Percentiles rank a stretch among this genome's conserved stretches.
Evolutionary conservation across 306 rosid genomes (phyloP).

Genomic region (Biancaea sappan): DNA sequence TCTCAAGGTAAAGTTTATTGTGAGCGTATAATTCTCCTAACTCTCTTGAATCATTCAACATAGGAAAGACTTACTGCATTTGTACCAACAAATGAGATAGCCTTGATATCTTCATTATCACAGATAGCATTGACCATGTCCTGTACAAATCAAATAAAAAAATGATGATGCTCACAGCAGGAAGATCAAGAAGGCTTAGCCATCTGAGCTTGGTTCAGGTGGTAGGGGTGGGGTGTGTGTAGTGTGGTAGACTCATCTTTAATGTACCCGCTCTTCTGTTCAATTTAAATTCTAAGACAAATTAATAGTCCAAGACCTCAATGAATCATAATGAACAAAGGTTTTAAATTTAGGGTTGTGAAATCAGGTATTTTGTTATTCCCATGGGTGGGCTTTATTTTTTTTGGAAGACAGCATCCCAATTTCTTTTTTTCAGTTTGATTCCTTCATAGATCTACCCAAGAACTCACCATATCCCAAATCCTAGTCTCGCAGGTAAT

Average conservation of each 20-base stretch:
- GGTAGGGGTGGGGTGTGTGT: neutral
- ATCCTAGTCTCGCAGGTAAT: neutral
- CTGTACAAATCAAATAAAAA: conserved; percentile 41
- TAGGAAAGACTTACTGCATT: conserved; percentile 49
- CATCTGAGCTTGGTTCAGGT: neutral
- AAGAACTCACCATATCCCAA: neutral
- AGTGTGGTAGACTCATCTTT: neutral
- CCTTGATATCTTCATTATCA: conserved; percentile 68
- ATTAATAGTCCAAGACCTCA: neutral
- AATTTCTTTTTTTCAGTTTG: neutral
- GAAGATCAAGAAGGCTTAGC: neutral
- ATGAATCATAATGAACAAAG: neutral
- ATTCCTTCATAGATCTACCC: neutral
- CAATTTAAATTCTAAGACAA: neutral
- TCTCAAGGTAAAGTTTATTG: neutral
- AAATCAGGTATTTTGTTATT: neutral
- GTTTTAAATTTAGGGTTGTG: neutral
- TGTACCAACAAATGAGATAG: conserved; percentile 73
- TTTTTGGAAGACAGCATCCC: neutral
- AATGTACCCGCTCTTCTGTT: too few relatives aligned
- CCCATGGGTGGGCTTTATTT: neutral
- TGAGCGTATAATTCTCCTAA: neutral
- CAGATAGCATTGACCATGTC: conserved; percentile 70
- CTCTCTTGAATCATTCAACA: neutral
- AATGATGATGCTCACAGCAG: neutral